Evolutionary conservation across 1,284 basidiomycete genomes (phyloP).

Genomic region (Cutaneotrichosporon cavernicola): DNA sequence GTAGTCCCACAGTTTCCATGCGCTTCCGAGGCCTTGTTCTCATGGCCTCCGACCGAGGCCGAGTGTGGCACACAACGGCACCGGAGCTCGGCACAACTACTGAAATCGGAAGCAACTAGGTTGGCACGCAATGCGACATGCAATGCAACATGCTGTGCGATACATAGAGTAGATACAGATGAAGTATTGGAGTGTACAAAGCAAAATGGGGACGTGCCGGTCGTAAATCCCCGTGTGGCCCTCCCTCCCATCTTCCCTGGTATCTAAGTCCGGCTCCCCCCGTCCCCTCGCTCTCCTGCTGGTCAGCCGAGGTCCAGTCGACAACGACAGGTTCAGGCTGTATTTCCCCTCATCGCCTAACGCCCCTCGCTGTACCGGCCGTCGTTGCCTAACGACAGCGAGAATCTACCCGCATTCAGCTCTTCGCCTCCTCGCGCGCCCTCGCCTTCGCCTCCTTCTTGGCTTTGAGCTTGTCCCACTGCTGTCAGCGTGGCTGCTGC

Average conservation of each 20-base stretch:
- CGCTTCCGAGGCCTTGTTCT: too few species aligned
- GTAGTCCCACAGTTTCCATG: too few species aligned
- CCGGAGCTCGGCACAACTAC: neutral
- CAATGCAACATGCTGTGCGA: neutral
- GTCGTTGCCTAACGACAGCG: neutral
- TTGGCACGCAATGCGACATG: neutral
- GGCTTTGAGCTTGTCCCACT: constrained; percentile 83
- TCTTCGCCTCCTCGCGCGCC: neutral
- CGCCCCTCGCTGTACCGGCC: too few species aligned
- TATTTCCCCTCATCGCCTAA: too few species aligned
- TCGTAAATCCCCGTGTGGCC: neutral
- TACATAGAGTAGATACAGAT: neutral
- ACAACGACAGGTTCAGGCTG: too few species aligned
- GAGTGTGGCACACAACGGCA: neutral
- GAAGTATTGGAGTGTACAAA: neutral
- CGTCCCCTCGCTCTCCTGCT: neutral
- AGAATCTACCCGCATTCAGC: neutral
- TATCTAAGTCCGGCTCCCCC: neutral
- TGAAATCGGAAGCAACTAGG: neutral
- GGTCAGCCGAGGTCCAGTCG: too few species aligned
- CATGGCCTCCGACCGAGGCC: too few species aligned
- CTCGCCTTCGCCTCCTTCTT: constrained; percentile 67
- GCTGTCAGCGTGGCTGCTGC: constrained; percentile 23
- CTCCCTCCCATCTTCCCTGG: too few species aligned
- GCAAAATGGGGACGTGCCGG: neutral